Conservation (phyloP, 345 rosid species). For the Physaria fendleri region DNA sequence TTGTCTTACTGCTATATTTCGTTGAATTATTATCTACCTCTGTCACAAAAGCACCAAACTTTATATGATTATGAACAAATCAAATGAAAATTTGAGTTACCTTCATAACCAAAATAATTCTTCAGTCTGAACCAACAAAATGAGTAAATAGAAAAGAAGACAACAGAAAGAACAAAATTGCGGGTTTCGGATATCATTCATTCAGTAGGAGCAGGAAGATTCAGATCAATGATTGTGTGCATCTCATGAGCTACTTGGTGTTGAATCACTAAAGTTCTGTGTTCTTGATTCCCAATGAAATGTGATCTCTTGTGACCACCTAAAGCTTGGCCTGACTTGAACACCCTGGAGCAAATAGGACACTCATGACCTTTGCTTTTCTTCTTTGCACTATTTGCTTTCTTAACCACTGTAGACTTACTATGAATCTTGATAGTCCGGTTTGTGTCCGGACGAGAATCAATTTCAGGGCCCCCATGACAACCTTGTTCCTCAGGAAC, state of each 20-base stretch:
- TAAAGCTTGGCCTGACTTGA: constrained; percentile 88
- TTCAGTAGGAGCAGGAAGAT: constrained; percentile 77
- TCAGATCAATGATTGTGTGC: constrained; percentile 67
- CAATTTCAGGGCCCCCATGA: constrained; percentile 38
- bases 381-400: constrained; percentile 46
- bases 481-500: constrained; percentile 31
- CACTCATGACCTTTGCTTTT: constrained; percentile 71
- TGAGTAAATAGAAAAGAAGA: too few relatives aligned
- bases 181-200: neutral
- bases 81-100: too few relatives aligned
- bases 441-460: constrained; percentile 36
- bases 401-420: too few relatives aligned
- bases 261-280: constrained; percentile 45
- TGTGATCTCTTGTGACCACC: constrained; percentile 99
- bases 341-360: constrained; percentile 80
- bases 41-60: too few relatives aligned
- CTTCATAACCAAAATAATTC: too few relatives aligned
- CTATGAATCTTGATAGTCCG: constrained; percentile 23
- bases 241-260: constrained; percentile 40
- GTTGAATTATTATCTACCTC: too few relatives aligned
- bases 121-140: too few relatives aligned
- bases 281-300: constrained; percentile 58
- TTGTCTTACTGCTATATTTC: too few relatives aligned
- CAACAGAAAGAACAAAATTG: neutral
- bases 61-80: too few relatives aligned